phyloP scores from a whole-genome alignment of 345 rosid species.

The Trapa bicornis region DNA sequence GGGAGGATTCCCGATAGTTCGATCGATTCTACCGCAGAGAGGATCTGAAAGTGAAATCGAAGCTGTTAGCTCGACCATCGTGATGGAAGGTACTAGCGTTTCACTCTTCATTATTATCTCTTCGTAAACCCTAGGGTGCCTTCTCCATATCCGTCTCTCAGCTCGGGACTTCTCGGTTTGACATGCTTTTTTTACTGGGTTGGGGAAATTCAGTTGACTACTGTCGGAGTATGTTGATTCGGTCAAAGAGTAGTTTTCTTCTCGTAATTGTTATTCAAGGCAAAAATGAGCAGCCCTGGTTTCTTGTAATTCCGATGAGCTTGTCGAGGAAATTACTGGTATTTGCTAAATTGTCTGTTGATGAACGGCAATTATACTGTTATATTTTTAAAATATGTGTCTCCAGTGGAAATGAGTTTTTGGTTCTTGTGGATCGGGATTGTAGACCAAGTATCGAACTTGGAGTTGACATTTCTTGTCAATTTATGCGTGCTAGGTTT shows the following conservation, averaged over 20 bases:
- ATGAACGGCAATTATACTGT: background rate
- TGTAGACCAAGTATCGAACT: background rate
- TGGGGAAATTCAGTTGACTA: constrained; percentile 1
- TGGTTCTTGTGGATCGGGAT: background rate
- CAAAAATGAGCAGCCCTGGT: background rate
- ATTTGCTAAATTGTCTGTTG: background rate
- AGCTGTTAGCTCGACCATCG: background rate
- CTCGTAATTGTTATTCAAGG: background rate
- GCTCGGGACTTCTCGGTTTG: constrained; percentile 1
- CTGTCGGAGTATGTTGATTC: background rate
- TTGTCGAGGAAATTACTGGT: background rate
- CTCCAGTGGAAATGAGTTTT: background rate
- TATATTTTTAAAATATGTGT: background rate
- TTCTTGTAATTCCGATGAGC: background rate
- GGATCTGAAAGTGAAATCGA: background rate
- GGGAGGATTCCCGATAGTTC: background rate
- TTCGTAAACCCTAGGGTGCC: background rate
- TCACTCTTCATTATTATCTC: background rate
- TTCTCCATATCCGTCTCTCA: background rate
- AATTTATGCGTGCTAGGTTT: background rate
- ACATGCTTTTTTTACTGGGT: constrained; percentile 3
- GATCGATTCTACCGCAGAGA: background rate
- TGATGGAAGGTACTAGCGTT: background rate
- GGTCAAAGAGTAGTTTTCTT: background rate
- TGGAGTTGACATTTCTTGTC: background rate